Conservation (phyloP, 805 yeast species). For the Ogataea trehaloabstinens region DNA sequence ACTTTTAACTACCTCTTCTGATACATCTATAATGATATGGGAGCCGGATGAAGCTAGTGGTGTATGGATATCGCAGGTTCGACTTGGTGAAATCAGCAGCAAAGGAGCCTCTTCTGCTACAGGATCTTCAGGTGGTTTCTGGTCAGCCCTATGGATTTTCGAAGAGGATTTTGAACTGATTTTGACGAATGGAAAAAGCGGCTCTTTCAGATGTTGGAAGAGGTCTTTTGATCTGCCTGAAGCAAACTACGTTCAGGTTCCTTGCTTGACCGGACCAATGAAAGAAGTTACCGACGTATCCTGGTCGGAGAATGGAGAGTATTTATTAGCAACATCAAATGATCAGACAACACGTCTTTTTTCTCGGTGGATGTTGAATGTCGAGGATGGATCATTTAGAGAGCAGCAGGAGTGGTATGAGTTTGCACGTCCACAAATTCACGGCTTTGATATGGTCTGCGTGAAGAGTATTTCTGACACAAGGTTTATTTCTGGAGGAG, state of each 20-base stretch:
- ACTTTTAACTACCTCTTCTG: conserved; percentile 85
- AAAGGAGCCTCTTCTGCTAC: conserved; percentile 99
- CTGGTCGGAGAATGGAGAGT: conserved; percentile 70
- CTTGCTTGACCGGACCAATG: conserved; percentile 75
- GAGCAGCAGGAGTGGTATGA: conserved; percentile 69
- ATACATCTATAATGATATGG: conserved; percentile 93
- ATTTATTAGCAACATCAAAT: conserved; percentile 71
- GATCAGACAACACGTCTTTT: conserved; percentile 92
- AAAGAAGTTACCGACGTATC: conserved; percentile 72
- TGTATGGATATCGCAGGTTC: conserved; percentile 77
- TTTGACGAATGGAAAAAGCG: conserved; percentile 86
- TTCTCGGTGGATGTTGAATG: conserved; percentile 54
- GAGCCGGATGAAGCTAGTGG: conserved; percentile 83
- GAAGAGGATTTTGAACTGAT: conserved; percentile 44
- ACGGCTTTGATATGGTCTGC: conserved; percentile 95
- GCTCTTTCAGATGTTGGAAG: conserved; percentile 82
- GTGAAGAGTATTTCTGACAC: conserved; percentile 58
- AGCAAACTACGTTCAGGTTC: conserved; percentile 29
- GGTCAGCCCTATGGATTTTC: conserved; percentile 67
- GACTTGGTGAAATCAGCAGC: conserved; percentile 89
- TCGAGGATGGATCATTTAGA: conserved; percentile 30
- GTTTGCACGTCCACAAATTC: conserved; percentile 95
- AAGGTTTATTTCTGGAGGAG: conserved; percentile 88
- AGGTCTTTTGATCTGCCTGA: conserved; percentile 30
- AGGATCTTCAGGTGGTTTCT: conserved; percentile 77